phyloP scores from a whole-genome alignment of 2,329 filamentous ascomycete genomes.

The Monilinia polystroma region DNA sequence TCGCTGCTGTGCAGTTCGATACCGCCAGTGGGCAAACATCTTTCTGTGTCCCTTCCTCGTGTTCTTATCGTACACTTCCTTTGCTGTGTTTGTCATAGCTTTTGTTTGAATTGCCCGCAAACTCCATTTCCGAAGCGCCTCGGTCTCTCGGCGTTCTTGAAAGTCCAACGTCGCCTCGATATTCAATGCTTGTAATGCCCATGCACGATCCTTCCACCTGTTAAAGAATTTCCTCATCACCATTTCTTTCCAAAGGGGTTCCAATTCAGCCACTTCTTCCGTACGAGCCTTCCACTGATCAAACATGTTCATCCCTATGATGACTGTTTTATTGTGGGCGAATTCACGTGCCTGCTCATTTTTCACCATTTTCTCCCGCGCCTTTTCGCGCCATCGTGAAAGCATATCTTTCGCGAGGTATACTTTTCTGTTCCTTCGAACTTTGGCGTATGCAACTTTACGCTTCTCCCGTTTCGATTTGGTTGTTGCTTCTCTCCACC shows the following conservation, averaged over 20 bases:
- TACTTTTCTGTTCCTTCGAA: slow-evolving; percentile 37
- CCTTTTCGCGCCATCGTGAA: slow-evolving; percentile 33
- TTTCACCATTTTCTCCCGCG: slow-evolving; percentile 33
- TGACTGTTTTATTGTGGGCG: slow-evolving; percentile 32
- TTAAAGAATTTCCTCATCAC: slow-evolving; percentile 34
- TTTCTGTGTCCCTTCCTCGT: slow-evolving; percentile 39
- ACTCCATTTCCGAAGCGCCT: slow-evolving; percentile 39
- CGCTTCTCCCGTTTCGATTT: slow-evolving; percentile 37
- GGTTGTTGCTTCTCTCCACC: slow-evolving; percentile 38
- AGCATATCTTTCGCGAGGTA: slow-evolving; percentile 35
- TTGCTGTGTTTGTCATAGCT: slow-evolving; percentile 34
- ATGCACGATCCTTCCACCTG: slow-evolving; percentile 34
- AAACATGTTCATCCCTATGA: slow-evolving; percentile 37
- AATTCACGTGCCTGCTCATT: slow-evolving; percentile 36
- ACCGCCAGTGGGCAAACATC: slow-evolving; percentile 40
- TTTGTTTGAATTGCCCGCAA: slow-evolving; percentile 35
- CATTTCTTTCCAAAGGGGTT: slow-evolving; percentile 31
- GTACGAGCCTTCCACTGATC: slow-evolving; percentile 38
- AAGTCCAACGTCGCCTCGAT: slow-evolving; percentile 36
- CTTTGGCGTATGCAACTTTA: slow-evolving; percentile 36
- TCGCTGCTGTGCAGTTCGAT: slow-evolving; percentile 33
- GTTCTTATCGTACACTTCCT: slow-evolving; percentile 39
- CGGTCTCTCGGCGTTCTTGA: slow-evolving; percentile 34
- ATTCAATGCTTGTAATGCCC: slow-evolving; percentile 32
- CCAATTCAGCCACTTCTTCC: slow-evolving; percentile 36